These are phyloP conservation scores for Agapanthus africanus DNA, from an alignment of 106 monocot genomes.

Conservation along the genomic window DNA sequence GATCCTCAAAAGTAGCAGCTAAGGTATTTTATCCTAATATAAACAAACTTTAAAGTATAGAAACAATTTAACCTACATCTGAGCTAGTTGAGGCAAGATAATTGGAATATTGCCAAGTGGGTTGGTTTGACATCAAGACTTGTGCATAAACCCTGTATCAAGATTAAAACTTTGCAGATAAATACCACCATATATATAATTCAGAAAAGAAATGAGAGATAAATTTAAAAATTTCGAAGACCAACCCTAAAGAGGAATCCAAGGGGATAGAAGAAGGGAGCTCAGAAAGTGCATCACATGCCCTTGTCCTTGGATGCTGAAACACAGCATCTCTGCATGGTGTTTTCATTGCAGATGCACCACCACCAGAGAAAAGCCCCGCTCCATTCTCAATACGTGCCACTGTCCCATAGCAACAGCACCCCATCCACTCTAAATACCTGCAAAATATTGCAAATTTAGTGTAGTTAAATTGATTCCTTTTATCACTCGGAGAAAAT, in stretches of 20 bases:
- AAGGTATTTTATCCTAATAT: no score
- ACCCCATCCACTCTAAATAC: conserved; percentile 33
- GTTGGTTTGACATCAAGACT: conserved; percentile 59
- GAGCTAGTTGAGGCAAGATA: conserved; percentile 10
- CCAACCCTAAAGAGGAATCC: conserved; percentile 27
- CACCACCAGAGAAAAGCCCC: conserved; percentile 10
- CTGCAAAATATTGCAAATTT: no score
- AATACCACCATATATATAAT: neutral
- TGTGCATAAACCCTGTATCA: conserved; percentile 46
- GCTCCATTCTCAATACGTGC: conserved; percentile 1
- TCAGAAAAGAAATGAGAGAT: neutral
- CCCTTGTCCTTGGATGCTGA: conserved; percentile 31
- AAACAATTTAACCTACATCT: conserved; percentile 3
- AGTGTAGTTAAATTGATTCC: no score
- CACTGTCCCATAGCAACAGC: conserved; percentile 52
- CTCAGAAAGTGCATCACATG: conserved; percentile 40
- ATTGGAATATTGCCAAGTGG: conserved; percentile 32
- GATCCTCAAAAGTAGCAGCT: no score
- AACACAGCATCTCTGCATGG: conserved; percentile 36
- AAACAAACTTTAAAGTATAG: neutral
- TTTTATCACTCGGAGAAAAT: no score
- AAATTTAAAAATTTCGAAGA: neutral
- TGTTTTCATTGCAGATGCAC: neutral
- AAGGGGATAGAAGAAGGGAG: conserved; percentile 42
- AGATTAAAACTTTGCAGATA: neutral